Evolutionary conservation across 2,329 filamentous ascomycete species (phyloP), one percentile per base, ranked within the genome.

Genomic region (Uncinocarpus reesii): DNA sequence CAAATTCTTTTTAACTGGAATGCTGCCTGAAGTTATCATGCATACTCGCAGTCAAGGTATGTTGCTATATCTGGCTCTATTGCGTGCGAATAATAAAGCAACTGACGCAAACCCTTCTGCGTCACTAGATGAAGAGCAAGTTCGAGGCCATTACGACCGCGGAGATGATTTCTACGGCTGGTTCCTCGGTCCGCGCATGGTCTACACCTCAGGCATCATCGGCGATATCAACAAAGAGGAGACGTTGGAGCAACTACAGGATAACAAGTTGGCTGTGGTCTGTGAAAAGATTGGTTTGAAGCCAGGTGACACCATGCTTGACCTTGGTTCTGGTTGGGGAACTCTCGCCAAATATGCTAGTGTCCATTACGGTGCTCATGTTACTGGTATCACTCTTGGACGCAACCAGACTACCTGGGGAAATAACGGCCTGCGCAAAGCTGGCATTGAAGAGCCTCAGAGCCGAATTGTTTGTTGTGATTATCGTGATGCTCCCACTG

Each of bases 91-190:
- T n/a, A n/a, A 11, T 37, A 16, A 46, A 24, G 28, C 36, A 32
- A 13, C 29, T 26, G 6, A 4, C 48, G 23, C n/a, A n/a, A n/a
- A n/a, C 32, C 5, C 15, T 31, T 16, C 15, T 16, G 8, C n/a
- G 23, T 10, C n/a, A 23, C 34, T 57, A 87, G 90, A 96, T 59
- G 89, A 95, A 77, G 90, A 96, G 70, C 92, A 96, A 72, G 89
- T 96, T 49, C 87, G 89, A 64, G 87, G 89, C 68, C 88, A 95
- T 74, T 98, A 98, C 70, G 92, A 96, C 76, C 83, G 88, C 56
- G 92, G 92, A 63, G 88, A 98, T 66, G 92, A 96, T 71, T 95
- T 95, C 73, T 98, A 98, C 75, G 84, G 80, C 66, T 98, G 89
- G 88, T 96, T 96, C 78, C 79, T 96, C 55, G 92, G 92, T 53